Base-by-base conservation (phyloP, 2,329 filamentous ascomycete species). In the Onygenales sp. region DNA sequence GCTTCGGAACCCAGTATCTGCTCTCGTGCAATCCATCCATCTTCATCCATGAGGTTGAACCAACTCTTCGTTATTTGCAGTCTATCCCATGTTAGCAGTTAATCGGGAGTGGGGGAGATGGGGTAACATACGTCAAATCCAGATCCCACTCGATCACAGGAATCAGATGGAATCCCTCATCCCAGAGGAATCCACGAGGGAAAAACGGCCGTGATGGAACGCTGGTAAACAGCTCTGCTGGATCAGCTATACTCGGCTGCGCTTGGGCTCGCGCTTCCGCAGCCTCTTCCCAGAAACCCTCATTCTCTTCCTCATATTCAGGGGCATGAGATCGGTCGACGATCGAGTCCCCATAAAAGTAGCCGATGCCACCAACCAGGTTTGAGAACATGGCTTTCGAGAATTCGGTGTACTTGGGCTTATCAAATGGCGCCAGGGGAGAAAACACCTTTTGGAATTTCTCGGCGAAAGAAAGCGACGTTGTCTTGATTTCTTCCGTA, bases 11-110 rank as follows among this genome's bases (percentile, higher is more conserved):
- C 93, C 2, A 98, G 80, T 55, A 98, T 97, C 72, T 96, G 91
- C 74, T 98, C 93, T 50, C 93, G 86, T 2, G 85, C 89, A 66
- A 98, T 97, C 93, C 93, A 98, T 52, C 93, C 93, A 67, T 97
- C 90, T 13, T 93, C 87, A 60, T 98, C 93, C 81, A 97, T 95
- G 14, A 95, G 81, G 59, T 85, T 89, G 74, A 94, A 94, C 93
- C 93, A 98, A 71, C 89, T 95, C 72, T 86, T 88, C 57, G 97
- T 81, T 59, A 98, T 89, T 58, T 96, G 89, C 49, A 84, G 76
- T 0, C 74, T 79, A 41, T 21, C 11, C 43, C 33, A 7, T 53
- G 59, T 67, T 53, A 66, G 60, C 51, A 32, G 42, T 14, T 13
- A 31, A 47, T 8, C 27, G 2, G 36, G 9, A 2, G n/a, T 48